phyloP scores from a whole-genome alignment of 1,284 basidiomycete species.

The Schizopora paradoxa region DNA sequence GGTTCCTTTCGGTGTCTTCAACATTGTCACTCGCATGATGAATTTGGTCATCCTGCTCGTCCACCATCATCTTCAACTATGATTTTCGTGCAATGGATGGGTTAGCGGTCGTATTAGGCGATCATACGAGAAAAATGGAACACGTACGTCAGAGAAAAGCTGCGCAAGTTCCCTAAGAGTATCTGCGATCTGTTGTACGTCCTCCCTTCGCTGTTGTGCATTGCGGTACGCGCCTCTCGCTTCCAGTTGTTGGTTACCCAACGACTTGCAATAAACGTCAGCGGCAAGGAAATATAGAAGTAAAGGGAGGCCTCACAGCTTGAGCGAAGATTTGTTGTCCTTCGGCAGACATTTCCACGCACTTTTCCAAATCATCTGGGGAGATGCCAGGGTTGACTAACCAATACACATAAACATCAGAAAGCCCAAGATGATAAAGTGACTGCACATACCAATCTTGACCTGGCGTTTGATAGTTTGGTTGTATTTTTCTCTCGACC shows the following conservation, averaged over 20 bases:
- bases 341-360: too few species aligned
- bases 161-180: slow-evolving; percentile 92
- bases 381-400: slow-evolving; percentile 94
- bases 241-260: slow-evolving; percentile 87
- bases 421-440: too few species aligned
- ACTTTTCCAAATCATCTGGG: slow-evolving; percentile 83
- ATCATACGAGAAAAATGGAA: background rate
- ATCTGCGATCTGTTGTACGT: slow-evolving; percentile 91
- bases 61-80: slow-evolving; percentile 85
- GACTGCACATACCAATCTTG: slow-evolving; percentile 94
- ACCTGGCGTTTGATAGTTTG: slow-evolving; percentile 94
- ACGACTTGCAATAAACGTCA: slow-evolving; percentile 45
- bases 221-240: slow-evolving; percentile 91
- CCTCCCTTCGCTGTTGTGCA: slow-evolving; percentile 94
- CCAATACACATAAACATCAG: slow-evolving; percentile 10
- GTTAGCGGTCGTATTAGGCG: background rate
- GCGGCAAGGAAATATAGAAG: background rate
- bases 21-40: slow-evolving; percentile 76
- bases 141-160: slow-evolving; percentile 85
- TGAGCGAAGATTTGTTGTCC: slow-evolving; percentile 91
- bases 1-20: slow-evolving; percentile 68
- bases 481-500: slow-evolving; percentile 89
- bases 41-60: slow-evolving; percentile 89
- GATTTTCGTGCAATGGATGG: slow-evolving; percentile 6
- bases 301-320: slow-evolving; percentile 56